Percentiles rank a stretch among this genome's conserved stretches.
phyloP scores from a whole-genome alignment of 2,329 filamentous ascomycete genomes.

The Sarocladium brachiariae region DNA sequence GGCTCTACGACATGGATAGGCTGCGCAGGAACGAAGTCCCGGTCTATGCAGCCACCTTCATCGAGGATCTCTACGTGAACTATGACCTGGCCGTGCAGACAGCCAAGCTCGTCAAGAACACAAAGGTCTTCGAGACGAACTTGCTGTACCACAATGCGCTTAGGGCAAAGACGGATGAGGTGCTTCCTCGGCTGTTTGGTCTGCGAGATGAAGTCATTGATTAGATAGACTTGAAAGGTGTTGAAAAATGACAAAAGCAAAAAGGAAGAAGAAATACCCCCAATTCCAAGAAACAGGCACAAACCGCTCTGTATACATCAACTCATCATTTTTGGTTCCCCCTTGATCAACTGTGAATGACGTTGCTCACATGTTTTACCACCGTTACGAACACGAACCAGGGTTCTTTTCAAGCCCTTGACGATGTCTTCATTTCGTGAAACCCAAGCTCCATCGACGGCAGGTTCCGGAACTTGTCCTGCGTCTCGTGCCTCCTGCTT shows the following conservation, averaged over 20 bases:
- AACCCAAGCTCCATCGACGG: conserved; percentile 35
- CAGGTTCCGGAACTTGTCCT: conserved; percentile 25
- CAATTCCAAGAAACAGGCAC: not conserved
- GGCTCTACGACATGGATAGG: conserved; percentile 68
- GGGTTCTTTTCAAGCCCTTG: not conserved
- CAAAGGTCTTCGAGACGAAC: conserved; percentile 80
- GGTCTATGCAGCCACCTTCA: conserved; percentile 74
- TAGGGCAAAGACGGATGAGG: conserved; percentile 64
- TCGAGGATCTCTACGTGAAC: conserved; percentile 92
- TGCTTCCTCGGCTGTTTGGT: conserved; percentile 68
- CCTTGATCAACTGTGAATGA: no score
- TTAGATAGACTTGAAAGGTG: conserved; percentile 25
- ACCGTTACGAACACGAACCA: no score
- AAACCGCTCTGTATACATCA: not conserved
- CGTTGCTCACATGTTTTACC: no score
- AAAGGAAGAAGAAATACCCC: not conserved
- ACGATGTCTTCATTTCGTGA: not conserved
- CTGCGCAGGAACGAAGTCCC: conserved; percentile 74
- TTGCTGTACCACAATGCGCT: conserved; percentile 81
- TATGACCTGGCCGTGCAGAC: conserved; percentile 67
- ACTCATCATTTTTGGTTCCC: not conserved
- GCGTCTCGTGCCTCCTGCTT: conserved; percentile 34
- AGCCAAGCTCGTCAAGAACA: conserved; percentile 64
- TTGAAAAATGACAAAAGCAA: not conserved
- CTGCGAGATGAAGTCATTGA: conserved; percentile 64